Base-by-base conservation (phyloP, 495 filamentous ascomycete genomes). In the Neurospora discreta region DNA sequence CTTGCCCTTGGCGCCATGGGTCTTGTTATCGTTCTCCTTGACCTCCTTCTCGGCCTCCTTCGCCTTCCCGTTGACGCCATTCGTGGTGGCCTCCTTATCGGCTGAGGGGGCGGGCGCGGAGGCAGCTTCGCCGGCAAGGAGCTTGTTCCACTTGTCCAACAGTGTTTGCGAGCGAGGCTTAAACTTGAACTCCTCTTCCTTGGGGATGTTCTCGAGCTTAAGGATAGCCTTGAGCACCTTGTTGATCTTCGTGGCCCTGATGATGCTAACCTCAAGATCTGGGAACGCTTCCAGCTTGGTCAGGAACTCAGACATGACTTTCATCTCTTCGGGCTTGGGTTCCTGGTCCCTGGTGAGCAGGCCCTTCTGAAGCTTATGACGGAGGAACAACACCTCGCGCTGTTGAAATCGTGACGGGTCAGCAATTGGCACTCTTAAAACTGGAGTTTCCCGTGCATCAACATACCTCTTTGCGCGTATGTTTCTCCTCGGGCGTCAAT, bases 151-250 rank as follows among this genome's bases (percentile, higher is more conserved):
- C 80, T 87, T 90, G 70, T 90, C 89, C 18, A 97, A 83, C 42
- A 97, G 85, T 20, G 84, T 82, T 72, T 91, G 85, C 43, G 91
- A 91, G 40, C 94, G 90, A 68, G 88, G 81, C 80, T 93, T 93
- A 89, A 97, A 94, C 38, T 90, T 83, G 81, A 90, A 94, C 72
- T 95, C 90, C 38, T 93, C 91, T 69, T 98, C 94, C 46, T 89
- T 90, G 5, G 94, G 94, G 73, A 97, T 97, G 5, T 86, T 84
- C 20, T 86, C 81, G 3, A 97, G 85, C 83, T 95, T 97, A 75
- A 97, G 84, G 77, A 98, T 95, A 46, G 89, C 92, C 82, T 93
- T 94, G 67, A 97, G 85, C 10, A 98, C 94, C 82, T 97, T 97
- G 86, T 97, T 92, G 81, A 97, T 96, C 85, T 97, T 97, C 41